Evolutionary conservation across 768 basidiomycete genomes (phyloP).

Genomic region (Boletellus ananas): DNA sequence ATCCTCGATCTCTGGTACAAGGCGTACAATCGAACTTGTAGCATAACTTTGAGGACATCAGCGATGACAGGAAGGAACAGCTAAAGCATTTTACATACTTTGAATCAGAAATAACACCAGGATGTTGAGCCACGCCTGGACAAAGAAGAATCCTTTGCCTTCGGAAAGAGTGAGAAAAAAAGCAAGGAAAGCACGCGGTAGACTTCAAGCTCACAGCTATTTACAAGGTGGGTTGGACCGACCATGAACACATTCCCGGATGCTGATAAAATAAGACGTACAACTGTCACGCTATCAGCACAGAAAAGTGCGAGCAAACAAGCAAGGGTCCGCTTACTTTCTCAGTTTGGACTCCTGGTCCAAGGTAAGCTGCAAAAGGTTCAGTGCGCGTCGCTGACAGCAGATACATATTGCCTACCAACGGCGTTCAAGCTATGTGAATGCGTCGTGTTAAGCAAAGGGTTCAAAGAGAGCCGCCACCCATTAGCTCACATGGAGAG

Average conservation of each 20-base stretch:
- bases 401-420: neutral
- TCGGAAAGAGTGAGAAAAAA: neutral
- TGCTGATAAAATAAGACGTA: conserved; percentile 1
- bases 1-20: conserved; percentile 6
- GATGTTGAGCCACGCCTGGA: conserved; percentile 2
- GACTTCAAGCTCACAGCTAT: conserved; percentile 14
- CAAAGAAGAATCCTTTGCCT: conserved; percentile 11
- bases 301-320: neutral
- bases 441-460: neutral
- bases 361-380: conserved; percentile 11
- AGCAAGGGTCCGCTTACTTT: conserved; percentile 3
- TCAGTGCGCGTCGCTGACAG: neutral
- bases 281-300: conserved; percentile 12
- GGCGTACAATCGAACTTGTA: conserved; percentile 12
- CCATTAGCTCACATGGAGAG: conserved; percentile 15
- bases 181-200: neutral
- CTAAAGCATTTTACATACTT: neutral
- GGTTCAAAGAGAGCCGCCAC: neutral
- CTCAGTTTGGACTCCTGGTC: neutral
- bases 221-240: neutral
- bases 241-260: neutral
- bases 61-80: neutral
- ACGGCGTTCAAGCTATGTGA: conserved; percentile 10
- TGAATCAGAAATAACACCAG: conserved; percentile 5
- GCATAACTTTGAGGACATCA: conserved; percentile 7